These are phyloP conservation scores for Rhizophagus prolifer DNA, from an alignment of 192 early-diverging fungal species.

Conservation along the genomic window DNA sequence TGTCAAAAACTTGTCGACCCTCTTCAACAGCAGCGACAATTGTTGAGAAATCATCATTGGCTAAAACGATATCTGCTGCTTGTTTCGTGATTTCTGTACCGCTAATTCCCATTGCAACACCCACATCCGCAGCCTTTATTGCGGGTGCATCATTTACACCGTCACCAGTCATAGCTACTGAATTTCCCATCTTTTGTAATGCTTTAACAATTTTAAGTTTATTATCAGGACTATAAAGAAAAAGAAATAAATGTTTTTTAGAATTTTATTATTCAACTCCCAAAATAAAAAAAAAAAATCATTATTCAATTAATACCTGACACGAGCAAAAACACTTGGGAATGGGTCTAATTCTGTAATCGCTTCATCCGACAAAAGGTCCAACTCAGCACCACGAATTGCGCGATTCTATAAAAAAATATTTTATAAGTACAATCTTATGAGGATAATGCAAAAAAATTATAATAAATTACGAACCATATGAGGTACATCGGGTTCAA, in stretches of 20 bases:
- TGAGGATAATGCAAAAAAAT: neutral
- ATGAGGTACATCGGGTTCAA: slow-evolving; percentile 55
- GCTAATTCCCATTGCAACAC: slow-evolving; percentile 94
- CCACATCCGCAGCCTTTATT: slow-evolving; percentile 93
- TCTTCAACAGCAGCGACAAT: slow-evolving; percentile 93
- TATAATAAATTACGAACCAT: slow-evolving; percentile 32
- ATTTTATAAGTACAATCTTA: neutral
- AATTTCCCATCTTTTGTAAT: slow-evolving; percentile 72
- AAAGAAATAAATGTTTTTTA: neutral
- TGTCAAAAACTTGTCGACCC: slow-evolving; percentile 94
- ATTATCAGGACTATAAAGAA: slow-evolving; percentile 75
- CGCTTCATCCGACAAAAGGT: slow-evolving; percentile 86
- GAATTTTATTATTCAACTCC: neutral
- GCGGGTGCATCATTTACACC: slow-evolving; percentile 95
- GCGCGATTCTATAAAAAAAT: slow-evolving; percentile 55
- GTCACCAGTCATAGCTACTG: slow-evolving; percentile 94
- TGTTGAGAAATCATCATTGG: slow-evolving; percentile 94
- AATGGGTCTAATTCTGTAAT: slow-evolving; percentile 80
- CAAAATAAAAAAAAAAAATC: neutral
- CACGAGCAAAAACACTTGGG: slow-evolving; percentile 96
- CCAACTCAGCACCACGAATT: slow-evolving; percentile 88
- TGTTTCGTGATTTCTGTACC: slow-evolving; percentile 99
- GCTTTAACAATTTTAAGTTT: slow-evolving; percentile 95
- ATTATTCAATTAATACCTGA: slow-evolving; percentile 42
- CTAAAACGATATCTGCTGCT: slow-evolving; percentile 93